Evolutionary conservation across 2,329 filamentous ascomycete genomes (phyloP).

Genomic region (Pseudonectria foliicola): DNA sequence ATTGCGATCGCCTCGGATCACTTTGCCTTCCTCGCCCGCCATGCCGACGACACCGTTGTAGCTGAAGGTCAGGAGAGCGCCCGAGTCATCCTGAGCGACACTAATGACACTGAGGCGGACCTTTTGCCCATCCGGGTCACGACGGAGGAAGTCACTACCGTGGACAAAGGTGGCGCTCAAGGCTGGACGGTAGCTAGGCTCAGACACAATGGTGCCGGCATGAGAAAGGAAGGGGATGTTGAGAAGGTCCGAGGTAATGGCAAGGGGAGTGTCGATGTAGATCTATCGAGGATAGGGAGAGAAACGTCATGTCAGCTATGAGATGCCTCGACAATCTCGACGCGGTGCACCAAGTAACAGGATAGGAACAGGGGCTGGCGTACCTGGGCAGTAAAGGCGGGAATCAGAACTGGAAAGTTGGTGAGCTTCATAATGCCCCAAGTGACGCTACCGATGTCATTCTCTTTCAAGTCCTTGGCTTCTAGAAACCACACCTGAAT

Average conservation of each 20-base stretch:
- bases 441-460: not conserved
- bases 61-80: conserved; percentile 28
- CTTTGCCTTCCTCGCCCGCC: conserved; percentile 24
- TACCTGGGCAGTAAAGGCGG: conserved; percentile 32
- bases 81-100: conserved; percentile 25
- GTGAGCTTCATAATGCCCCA: conserved; percentile 22
- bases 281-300: conserved; percentile 15
- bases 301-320: not conserved
- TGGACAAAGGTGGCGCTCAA: conserved; percentile 32
- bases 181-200: conserved; percentile 27
- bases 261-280: conserved; percentile 26
- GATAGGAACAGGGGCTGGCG: conserved; percentile 3
- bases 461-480: not conserved
- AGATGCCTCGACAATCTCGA: not conserved
- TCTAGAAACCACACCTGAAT: not conserved
- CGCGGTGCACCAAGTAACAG: not conserved
- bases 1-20: conserved; percentile 26
- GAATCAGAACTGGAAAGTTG: conserved; percentile 30
- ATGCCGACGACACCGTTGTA: conserved; percentile 33
- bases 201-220: conserved; percentile 28
- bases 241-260: conserved; percentile 26
- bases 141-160: conserved; percentile 33
- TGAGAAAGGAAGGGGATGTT: conserved; percentile 27
- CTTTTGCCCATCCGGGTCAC: conserved; percentile 30
- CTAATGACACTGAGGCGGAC: conserved; percentile 32